Percentiles rank a stretch among this genome's conserved stretches.
Evolutionary conservation across 1,139 yeast species (phyloP).

Genomic region (Magnusiomyces ingens): DNA sequence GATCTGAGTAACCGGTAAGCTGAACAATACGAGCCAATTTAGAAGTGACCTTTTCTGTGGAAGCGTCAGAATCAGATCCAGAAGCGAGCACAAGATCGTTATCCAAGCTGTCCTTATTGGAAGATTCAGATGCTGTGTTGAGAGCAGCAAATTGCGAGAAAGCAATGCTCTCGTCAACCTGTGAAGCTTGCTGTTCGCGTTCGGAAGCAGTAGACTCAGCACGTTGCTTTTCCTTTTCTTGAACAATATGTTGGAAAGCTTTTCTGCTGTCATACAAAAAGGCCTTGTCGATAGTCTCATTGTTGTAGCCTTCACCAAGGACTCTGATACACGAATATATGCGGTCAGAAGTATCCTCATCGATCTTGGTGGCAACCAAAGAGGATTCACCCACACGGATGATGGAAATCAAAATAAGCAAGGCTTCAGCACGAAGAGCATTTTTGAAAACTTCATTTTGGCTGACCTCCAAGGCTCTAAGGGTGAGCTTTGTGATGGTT

Average conservation of each 20-base stretch:
- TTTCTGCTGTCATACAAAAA: constrained; percentile 83
- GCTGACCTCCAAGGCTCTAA: constrained; percentile 62
- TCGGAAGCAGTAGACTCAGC: constrained; percentile 54
- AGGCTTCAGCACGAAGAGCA: constrained; percentile 90
- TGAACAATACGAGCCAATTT: constrained; percentile 84
- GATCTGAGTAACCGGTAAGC: constrained; percentile 95
- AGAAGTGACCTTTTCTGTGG: constrained; percentile 56
- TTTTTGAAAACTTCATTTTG: constrained; percentile 51
- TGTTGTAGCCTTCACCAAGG: constrained; percentile 57
- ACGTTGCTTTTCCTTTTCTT: constrained; percentile 45
- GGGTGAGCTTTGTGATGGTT: constrained; percentile 79
- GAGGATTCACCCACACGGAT: constrained; percentile 83
- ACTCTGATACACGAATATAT: constrained; percentile 76
- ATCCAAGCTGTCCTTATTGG: constrained; percentile 28
- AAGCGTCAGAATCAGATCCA: constrained; percentile 39
- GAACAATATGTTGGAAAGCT: constrained; percentile 66
- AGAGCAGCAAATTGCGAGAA: constrained; percentile 76
- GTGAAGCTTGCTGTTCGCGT: constrained; percentile 62
- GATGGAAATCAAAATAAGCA: constrained; percentile 85
- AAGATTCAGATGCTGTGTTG: constrained; percentile 35
- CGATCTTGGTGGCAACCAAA: constrained; percentile 70
- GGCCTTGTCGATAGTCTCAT: constrained; percentile 52
- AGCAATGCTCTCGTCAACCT: constrained; percentile 71
- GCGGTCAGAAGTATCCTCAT: constrained; percentile 93
- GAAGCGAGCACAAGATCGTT: constrained; percentile 37